Base-by-base conservation (phyloP, 176 grass and related monocot genomes). In the Phragmites australis region DNA sequence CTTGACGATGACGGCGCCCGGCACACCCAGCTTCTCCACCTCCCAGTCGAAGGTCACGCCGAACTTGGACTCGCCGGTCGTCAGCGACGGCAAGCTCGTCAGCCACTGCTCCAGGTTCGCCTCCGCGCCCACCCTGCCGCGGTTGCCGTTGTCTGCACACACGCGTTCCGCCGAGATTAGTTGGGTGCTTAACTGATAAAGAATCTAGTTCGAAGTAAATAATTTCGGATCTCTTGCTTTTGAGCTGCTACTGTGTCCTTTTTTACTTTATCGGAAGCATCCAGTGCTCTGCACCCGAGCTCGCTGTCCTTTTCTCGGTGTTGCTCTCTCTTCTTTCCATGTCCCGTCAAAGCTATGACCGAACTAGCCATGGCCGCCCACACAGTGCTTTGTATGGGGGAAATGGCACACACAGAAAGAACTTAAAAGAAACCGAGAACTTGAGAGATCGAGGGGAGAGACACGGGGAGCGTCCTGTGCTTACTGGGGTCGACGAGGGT, bases 31-130 rank as follows among this genome's bases (percentile, higher is more conserved):
- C 46, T 82, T 91, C 23, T 65, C 82, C 41, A 87, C 88, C 26
- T 97, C 90, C 93, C 93, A 97, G 11, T 83, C 19, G 81, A 93
- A 93, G 9, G 75, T 82, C 29, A 93, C 70, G 0, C 43, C 68
- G 60, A 91, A 93, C 41, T 80, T 87, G 13, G 88, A 91, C 63
- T 97, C 94, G 1, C 88, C 88, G 5, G 84, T 76, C 1, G 87
- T 80, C 23, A 93, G 6, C 10, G 84, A 56, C 45, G 91, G 76
- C 68, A 89, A 40, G 27, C 43, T 84, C 3, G 46, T 72, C 53
- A 91, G 14, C 82, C 88, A 89, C 65, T 86, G 79, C 82, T 93
- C 88, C 80, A 93, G 74, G 46, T 47, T 78, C 51, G 90, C 85
- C 73, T 84, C 74, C 47, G 69, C 31, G 0, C 88, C 88, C 23